Percentiles rank a stretch among this genome's conserved stretches.
These are phyloP conservation scores for Leishmania lainsoni DNA, from an alignment of 208 protist genomes.

Conservation along the genomic window DNA sequence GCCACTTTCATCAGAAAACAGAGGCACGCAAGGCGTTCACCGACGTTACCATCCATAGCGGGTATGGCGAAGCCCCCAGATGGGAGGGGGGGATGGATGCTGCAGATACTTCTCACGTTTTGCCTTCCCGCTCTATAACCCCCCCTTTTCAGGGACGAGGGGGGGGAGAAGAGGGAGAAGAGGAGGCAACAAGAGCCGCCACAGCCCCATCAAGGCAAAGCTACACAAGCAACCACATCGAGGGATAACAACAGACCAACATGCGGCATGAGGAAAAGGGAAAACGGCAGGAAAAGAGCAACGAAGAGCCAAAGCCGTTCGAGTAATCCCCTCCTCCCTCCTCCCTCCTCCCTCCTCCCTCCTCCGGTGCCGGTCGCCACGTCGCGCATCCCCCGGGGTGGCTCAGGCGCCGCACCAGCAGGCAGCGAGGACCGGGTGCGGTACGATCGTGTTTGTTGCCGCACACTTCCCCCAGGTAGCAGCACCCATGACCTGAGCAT, in stretches of 20 bases:
- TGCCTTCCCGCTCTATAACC: background rate
- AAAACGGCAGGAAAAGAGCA: background rate
- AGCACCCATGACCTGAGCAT: too few species aligned
- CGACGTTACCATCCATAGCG: background rate
- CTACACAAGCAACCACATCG: background rate
- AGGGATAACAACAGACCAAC: background rate
- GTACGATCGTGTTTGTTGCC: background rate
- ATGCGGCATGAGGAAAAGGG: background rate
- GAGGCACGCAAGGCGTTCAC: background rate
- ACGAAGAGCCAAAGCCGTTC: background rate
- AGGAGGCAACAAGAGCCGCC: background rate
- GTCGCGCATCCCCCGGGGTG: background rate
- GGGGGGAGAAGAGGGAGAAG: background rate
- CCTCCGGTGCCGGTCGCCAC: background rate
- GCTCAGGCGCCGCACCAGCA: background rate
- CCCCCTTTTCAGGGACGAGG: background rate
- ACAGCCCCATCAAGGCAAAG: background rate
- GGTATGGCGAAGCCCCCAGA: background rate
- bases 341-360: too few species aligned
- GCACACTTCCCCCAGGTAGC: background rate
- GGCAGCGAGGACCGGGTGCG: background rate
- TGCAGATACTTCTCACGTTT: background rate
- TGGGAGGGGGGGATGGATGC: background rate
- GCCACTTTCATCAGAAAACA: background rate
- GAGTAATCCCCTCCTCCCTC: background rate